phyloP scores from a whole-genome alignment of 1,139 yeast genomes.

The Eremothecium sinecaudum region DNA sequence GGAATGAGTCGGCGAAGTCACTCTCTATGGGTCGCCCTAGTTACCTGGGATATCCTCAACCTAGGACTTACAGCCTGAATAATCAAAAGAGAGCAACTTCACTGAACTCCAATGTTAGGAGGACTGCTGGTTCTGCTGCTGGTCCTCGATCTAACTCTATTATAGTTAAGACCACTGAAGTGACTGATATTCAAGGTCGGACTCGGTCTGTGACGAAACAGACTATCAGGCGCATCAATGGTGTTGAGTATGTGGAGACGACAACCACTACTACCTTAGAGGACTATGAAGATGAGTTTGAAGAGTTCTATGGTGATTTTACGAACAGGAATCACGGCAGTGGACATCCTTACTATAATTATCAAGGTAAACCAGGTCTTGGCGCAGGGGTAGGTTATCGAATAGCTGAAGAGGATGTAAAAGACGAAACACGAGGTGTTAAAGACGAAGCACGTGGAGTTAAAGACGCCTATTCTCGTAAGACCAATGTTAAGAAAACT shows the following conservation, averaged over 20 bases:
- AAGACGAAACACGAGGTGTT: too few species aligned
- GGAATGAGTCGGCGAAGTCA: slow-evolving; percentile 9
- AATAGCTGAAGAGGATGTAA: slow-evolving; percentile 6
- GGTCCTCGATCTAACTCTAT: slow-evolving; percentile 15
- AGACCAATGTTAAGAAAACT: slow-evolving; percentile 14
- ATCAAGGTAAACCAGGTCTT: slow-evolving; percentile 1
- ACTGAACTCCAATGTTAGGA: slow-evolving; percentile 14
- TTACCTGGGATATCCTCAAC: slow-evolving; percentile 4
- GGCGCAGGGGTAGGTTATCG: slow-evolving; percentile 7
- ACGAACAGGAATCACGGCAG: slow-evolving; percentile 7
- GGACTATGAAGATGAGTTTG: slow-evolving; percentile 22
- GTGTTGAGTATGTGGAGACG: slow-evolving; percentile 28
- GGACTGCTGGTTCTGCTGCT: slow-evolving; percentile 12
- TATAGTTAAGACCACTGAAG: slow-evolving; percentile 26
- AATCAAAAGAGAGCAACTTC: slow-evolving; percentile 4
- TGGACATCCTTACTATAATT: not conserved
- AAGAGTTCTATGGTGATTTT: slow-evolving; percentile 27
- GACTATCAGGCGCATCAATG: slow-evolving; percentile 26
- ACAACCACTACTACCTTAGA: slow-evolving; percentile 24
- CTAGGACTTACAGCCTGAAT: slow-evolving; percentile 10
- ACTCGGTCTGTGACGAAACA: slow-evolving; percentile 28
- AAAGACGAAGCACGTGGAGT: too few species aligned
- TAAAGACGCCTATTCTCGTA: slow-evolving; percentile 23
- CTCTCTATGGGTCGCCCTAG: slow-evolving; percentile 7
- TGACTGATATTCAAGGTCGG: slow-evolving; percentile 26